These are phyloP conservation scores for Dictyostelium gargantuum DNA, from an alignment of 208 protist species.

Conservation along the genomic window DNA sequence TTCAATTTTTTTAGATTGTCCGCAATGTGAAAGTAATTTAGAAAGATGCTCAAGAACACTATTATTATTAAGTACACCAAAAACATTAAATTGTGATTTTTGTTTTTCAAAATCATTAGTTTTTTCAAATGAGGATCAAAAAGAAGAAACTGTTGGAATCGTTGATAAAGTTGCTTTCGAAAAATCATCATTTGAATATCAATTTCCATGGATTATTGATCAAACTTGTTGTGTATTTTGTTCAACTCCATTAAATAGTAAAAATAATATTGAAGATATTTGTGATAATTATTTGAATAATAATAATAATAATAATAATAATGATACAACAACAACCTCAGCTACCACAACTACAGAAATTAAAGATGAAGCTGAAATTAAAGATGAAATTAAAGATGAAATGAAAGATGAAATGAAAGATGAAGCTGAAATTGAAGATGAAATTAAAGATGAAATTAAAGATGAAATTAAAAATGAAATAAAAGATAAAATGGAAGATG, in stretches of 20 bases:
- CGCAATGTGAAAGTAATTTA: background rate
- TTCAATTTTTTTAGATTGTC: background rate
- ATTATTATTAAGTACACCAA: background rate
- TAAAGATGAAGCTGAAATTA: too few relatives aligned
- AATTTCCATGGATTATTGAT: background rate
- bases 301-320: too few relatives aligned
- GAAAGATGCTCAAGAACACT: background rate
- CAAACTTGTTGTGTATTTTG: background rate
- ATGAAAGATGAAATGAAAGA: too few relatives aligned
- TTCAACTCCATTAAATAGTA: background rate
- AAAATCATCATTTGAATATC: background rate
- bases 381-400: too few relatives aligned
- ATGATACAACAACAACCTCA: too few relatives aligned
- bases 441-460: too few relatives aligned
- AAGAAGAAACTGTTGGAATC: background rate
- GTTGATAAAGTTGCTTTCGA: background rate
- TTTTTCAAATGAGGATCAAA: background rate
- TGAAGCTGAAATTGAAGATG: too few relatives aligned
- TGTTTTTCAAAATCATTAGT: slow-evolving; percentile 14
- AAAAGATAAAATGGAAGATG: too few relatives aligned
- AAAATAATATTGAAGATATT: background rate
- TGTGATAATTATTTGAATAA: too few relatives aligned
- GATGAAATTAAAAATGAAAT: too few relatives aligned
- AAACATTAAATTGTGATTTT: slow-evolving; percentile 18
- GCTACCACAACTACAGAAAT: too few relatives aligned